Base-by-base conservation (phyloP, 257 asterid species). In the Gentiana dahurica region DNA sequence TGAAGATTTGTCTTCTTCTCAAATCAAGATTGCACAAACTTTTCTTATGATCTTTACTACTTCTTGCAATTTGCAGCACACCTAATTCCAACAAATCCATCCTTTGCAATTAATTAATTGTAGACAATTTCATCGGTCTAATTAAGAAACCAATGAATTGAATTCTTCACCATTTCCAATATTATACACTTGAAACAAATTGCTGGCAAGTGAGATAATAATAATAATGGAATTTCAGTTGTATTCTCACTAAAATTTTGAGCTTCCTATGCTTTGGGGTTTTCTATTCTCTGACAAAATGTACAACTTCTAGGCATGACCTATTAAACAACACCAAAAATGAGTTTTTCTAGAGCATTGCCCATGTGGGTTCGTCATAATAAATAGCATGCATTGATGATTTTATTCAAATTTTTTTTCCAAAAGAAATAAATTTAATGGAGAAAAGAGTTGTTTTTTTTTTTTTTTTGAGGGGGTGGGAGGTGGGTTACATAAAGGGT, bases 341-440 rank as follows among this genome's bases (percentile, higher is more conserved):
- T 55, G 49, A 58, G 67, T 35, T 54, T 59, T 62, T 55, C 70
- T 49, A 58, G 77, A 75, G 73, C 67, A 68, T 59, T 62, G 73
- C 55, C 76, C 87, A 85, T 82, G 96, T 85, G 88, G 80, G 67
- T 65, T 69, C 67, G 73, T 74, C 71, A 83, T 58, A 81, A 81
- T 85, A 76, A 71, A 81, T 82, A 76, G 70, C 24, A 24, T 24
- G 24, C 24, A 24, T 24, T 24, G 24, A 24, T 24, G 24, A 24
- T 24, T 24, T 24, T 1, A 24, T 24, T 24, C 24, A 24, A 24
- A 24, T 24, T 24, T 15, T 15, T 15, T 64, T 64, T 41, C 36
- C 55, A 52, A 54, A 62, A 53, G 33, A 58, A 59, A 51, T 49
- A 44, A 67, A 68, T 72, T 60, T 69, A 72, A 71, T 76, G 63